Base-by-base conservation (phyloP, 257 asterid genomes). In the Solanum chmielewskii region DNA sequence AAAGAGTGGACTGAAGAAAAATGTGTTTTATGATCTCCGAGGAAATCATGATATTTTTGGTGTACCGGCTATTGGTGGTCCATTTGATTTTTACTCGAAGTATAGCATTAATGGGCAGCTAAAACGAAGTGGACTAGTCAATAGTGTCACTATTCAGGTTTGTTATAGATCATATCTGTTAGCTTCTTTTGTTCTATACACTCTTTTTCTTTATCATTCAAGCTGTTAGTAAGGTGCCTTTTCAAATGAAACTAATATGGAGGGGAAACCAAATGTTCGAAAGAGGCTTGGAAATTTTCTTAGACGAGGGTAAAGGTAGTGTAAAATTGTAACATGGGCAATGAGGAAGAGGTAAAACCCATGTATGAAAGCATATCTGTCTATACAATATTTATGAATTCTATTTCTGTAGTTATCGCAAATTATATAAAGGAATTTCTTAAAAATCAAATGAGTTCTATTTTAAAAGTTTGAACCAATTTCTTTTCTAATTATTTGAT, bases 21-120 rank as follows among this genome's bases (percentile, higher is more conserved):
- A 83, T 70, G 64, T 83, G 41, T 97, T 97, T 76, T 95, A 93
- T 88, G 99, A 97, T 89, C 94, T 97, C 77, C 94, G 99, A 86
- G 99, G 99, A 84, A 95, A 97, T 89, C 99, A 97, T 37, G 99
- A 97, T 88, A 94, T 90, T 89, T 97, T 96, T 87, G 99, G 98
- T 16, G 99, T 96, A 86, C 95, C 98, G 29, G 90, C 35, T 41
- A 82, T 91, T 81, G 95, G 94, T 78, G 94, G 99, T 29, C 83
- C 96, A 81, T 90, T 88, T 35, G 99, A 97, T 90, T 97, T 89
- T 90, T 97, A 90, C 92, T 93, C 96, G 6, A 92, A 82, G 27
- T 93, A 95, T 90, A 97, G 99, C 93, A 71, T 97, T 88, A 95
- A 73, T 64, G 93, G 92, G 84, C 91, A 90, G 90, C 93, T 92